These are phyloP conservation scores for Phialophora macrospora DNA, from an alignment of 2,329 filamentous ascomycete genomes.

Conservation along the genomic window DNA sequence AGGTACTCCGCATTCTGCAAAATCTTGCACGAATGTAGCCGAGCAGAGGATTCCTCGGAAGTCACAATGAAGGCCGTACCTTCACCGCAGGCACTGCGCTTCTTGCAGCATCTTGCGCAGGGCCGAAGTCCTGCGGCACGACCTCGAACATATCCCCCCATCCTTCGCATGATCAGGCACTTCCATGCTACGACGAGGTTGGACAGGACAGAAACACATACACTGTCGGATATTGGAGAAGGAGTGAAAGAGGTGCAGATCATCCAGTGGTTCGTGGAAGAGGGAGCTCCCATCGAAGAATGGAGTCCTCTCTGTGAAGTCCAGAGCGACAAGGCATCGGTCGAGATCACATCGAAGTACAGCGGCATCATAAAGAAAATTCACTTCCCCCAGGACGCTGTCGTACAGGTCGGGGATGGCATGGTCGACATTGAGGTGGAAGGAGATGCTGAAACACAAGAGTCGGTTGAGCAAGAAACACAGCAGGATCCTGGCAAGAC, in stretches of 20 bases:
- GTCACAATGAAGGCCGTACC: constrained; percentile 31
- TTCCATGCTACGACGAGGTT: constrained; percentile 34
- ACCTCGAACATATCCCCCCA: constrained; percentile 28
- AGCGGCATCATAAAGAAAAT: constrained; percentile 95
- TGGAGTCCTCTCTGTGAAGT: constrained; percentile 98
- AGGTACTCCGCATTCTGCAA: neutral
- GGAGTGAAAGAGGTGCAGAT: constrained; percentile 98
- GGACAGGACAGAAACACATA: constrained; percentile 36
- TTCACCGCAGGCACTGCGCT: constrained; percentile 31
- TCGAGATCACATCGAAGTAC: constrained; percentile 93
- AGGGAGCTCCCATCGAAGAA: constrained; percentile 92
- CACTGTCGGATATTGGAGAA: constrained; percentile 48
- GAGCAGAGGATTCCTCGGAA: neutral
- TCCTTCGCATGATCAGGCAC: constrained; percentile 26
- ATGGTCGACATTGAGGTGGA: constrained; percentile 40
- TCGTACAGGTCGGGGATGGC: constrained; percentile 78
- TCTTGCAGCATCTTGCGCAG: constrained; percentile 23
- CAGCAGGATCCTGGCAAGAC: constrained; percentile 23
- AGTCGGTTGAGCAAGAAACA: constrained; percentile 62
- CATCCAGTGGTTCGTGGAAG: constrained; percentile 99
- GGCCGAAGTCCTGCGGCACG: constrained; percentile 7
- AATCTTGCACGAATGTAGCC: neutral
- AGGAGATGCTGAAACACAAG: constrained; percentile 28
- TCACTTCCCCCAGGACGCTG: constrained; percentile 93
- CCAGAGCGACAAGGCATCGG: constrained; percentile 90